Percentiles rank a stretch among this genome's conserved stretches.
phyloP scores from a whole-genome alignment of 2,329 filamentous ascomycete genomes.

The Neonectria ditissima region DNA sequence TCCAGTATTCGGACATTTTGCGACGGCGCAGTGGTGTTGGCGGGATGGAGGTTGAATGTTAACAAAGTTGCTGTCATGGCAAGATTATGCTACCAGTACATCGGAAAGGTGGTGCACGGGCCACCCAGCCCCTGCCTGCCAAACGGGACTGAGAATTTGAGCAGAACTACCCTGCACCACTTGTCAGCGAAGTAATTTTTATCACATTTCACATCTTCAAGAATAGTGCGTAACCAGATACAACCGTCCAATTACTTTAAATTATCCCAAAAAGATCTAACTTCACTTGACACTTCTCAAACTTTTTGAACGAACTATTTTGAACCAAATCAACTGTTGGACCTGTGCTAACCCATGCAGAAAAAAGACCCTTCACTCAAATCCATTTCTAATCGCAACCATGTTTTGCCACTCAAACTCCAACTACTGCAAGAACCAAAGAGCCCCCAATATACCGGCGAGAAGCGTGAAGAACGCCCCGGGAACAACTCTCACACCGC shows the following conservation, averaged over 20 bases:
- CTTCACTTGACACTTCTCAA: neutral
- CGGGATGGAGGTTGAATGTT: neutral
- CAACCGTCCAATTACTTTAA: neutral
- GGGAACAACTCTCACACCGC: slow-evolving; percentile 3
- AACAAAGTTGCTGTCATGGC: slow-evolving; percentile 16
- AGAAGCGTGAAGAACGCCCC: slow-evolving; percentile 3
- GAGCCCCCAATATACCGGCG: neutral
- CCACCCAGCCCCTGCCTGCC: neutral
- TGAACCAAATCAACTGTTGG: neutral
- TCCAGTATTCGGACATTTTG: slow-evolving; percentile 97
- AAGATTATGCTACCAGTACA: slow-evolving; percentile 39
- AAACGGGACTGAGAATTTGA: neutral
- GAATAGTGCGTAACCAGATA: neutral
- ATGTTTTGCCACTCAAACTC: no score
- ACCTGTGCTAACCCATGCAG: slow-evolving; percentile 11
- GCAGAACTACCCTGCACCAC: neutral
- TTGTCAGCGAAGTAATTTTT: neutral
- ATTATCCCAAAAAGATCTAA: neutral
- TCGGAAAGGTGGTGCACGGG: neutral
- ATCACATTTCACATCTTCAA: neutral
- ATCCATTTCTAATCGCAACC: no score
- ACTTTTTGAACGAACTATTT: neutral
- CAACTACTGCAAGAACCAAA: neutral
- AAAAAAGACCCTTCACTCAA: no score
- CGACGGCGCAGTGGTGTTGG: slow-evolving; percentile 8